These are phyloP conservation scores for Circinella minor DNA, from an alignment of 371 early-diverging fungal genomes.

Conservation along the genomic window DNA sequence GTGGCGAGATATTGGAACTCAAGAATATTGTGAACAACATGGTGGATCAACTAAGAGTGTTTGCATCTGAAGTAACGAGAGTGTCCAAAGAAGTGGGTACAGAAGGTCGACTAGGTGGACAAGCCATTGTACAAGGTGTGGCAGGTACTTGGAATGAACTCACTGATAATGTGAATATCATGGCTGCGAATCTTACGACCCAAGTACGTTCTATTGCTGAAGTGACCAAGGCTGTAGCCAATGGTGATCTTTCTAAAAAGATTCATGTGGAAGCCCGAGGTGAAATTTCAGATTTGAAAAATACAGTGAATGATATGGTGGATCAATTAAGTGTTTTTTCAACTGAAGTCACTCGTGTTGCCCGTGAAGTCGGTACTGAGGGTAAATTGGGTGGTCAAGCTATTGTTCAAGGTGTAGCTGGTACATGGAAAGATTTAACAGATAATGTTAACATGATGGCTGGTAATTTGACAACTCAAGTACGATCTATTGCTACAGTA, in stretches of 20 bases:
- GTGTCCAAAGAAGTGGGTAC: conserved; percentile 45
- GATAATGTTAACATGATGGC: conserved; percentile 52
- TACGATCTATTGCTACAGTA: conserved; percentile 51
- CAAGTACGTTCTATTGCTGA: conserved; percentile 38
- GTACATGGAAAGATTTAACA: conserved; percentile 43
- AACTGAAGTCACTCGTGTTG: conserved; percentile 47
- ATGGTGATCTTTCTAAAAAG: conserved; percentile 33
- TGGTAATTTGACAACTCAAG: conserved; percentile 48
- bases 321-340: conserved; percentile 46
- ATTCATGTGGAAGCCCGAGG: conserved; percentile 30
- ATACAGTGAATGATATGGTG: conserved; percentile 17
- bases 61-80: conserved; percentile 50
- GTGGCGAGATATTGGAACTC: conserved; percentile 47
- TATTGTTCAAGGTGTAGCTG: conserved; percentile 44
- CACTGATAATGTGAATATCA: conserved; percentile 46
- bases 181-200: conserved; percentile 34
- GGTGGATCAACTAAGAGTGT: conserved; percentile 33
- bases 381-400: conserved; percentile 54
- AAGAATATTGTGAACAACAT: conserved; percentile 37
- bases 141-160: conserved; percentile 44
- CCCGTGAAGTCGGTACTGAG: conserved; percentile 55
- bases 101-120: conserved; percentile 53
- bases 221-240: conserved; percentile 35
- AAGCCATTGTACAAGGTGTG: conserved; percentile 47
- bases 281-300: conserved; percentile 34